These are phyloP conservation scores for Russula compacta DNA, from an alignment of 768 basidiomycete genomes.

Conservation along the genomic window DNA sequence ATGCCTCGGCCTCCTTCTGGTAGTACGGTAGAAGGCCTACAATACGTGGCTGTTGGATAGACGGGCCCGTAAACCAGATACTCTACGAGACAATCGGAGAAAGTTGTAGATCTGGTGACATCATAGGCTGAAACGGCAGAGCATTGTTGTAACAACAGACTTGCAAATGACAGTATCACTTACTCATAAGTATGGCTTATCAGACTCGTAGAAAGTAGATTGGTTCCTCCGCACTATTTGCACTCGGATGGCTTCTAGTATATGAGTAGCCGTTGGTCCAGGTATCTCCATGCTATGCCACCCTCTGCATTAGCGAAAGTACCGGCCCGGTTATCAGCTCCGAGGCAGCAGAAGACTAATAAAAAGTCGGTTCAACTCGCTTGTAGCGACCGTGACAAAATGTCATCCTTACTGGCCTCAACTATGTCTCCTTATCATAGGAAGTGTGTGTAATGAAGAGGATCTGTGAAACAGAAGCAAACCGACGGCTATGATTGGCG, in stretches of 20 bases:
- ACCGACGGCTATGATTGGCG: conserved; percentile 9
- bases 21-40: conserved; percentile 1
- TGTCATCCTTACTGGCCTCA: conserved; percentile 1
- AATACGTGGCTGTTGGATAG: conserved; percentile 18
- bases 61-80: neutral
- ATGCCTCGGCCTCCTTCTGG: neutral
- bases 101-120: conserved; percentile 13
- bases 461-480: neutral
- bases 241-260: neutral
- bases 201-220: conserved; percentile 12
- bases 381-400: neutral
- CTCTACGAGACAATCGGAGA: conserved; percentile 9
- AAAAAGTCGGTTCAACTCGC: too few relatives aligned
- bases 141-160: neutral
- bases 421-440: neutral
- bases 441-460: neutral
- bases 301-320: neutral
- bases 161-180: neutral
- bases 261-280: too few relatives aligned
- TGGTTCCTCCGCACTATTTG: neutral
- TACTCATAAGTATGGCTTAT: conserved; percentile 12
- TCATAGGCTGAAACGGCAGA: neutral
- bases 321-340: too few relatives aligned
- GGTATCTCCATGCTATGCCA: neutral
- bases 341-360: too few relatives aligned